Evolutionary conservation across 805 yeast genomes (phyloP), one percentile per base, ranked within the genome.

Genomic region (Martiniozyma abietophila): DNA sequence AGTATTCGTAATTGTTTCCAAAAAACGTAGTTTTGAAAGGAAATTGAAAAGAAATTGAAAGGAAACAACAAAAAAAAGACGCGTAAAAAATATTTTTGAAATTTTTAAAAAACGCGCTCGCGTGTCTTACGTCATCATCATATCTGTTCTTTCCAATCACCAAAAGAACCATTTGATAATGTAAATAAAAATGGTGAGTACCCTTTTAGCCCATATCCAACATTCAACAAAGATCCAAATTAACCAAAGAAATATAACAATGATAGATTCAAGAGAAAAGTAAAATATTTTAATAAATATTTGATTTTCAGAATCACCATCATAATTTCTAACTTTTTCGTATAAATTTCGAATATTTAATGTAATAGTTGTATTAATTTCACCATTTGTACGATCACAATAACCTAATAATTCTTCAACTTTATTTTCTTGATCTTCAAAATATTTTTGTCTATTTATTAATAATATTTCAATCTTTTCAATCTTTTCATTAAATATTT

Each of bases 341-440:
- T 60, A 61, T 5, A 74, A 53, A 38, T 67, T 68, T 15, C 80
- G 59, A 19, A 80, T 58, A 43, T 76, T 78, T 40, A 80, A 55
- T 8, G 84, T 67, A 27, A 79, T 53, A 2, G 85, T 75, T 0
- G 89, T 80, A 50, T 76, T 80, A 35, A 80, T 73, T 47, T 79
- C 88, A 40, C 84, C 80, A 38, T 76, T 70, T 8, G 80, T 68
- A 42, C 88, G 60, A 54, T 80, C 86, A 33, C 80, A 73, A 24
- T 66, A 62, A 11, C 78, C 73, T 29, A 80, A 58, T 36, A 78
- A 50, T 32, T 70, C 74, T 46, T 80, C 86, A 25, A 78, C 48
- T 64, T 65, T 36, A 66, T 65, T 65, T 43, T 54, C 51, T 23
- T 50, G 44, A 18, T 29, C 23, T n/a, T 42, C 44, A 18, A 47